Evolutionary conservation across 1,284 basidiomycete species (phyloP).

Genomic region (Schizophyllum amplum): DNA sequence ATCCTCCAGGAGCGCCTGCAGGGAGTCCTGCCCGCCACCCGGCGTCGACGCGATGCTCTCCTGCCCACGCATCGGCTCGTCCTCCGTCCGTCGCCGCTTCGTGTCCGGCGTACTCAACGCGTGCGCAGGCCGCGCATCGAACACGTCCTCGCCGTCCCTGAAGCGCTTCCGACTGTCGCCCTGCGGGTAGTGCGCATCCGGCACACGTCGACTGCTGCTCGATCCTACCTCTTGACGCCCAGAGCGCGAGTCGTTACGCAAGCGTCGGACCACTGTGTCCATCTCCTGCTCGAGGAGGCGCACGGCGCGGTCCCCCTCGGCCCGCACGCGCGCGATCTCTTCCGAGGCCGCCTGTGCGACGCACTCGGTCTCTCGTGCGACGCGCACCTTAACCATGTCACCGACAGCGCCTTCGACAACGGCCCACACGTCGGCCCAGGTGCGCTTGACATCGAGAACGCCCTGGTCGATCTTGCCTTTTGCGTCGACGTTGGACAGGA

Average conservation of each 20-base stretch:
- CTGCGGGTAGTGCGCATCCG: background rate
- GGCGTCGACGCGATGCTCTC: slow-evolving; percentile 4
- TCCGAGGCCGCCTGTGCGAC: slow-evolving; percentile 23
- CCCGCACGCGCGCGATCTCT: slow-evolving; percentile 18
- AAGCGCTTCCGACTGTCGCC: slow-evolving; percentile 8
- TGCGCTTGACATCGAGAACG: slow-evolving; percentile 15
- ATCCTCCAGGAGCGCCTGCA: slow-evolving; percentile 22
- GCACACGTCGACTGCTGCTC: background rate
- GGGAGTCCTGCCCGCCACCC: slow-evolving; percentile 3
- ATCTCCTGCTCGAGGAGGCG: background rate
- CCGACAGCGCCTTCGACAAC: slow-evolving; percentile 31
- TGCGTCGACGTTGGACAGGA: slow-evolving; percentile 32
- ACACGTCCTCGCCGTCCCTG: slow-evolving; percentile 9
- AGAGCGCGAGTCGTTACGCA: background rate
- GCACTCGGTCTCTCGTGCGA: slow-evolving; percentile 29
- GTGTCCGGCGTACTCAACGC: slow-evolving; percentile 11
- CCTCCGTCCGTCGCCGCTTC: slow-evolving; percentile 15
- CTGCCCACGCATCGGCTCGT: background rate
- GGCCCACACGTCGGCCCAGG: slow-evolving; percentile 36
- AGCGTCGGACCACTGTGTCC: background rate
- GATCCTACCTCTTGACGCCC: too few relatives aligned
- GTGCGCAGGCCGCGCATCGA: slow-evolving; percentile 6
- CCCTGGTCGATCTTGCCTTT: slow-evolving; percentile 32
- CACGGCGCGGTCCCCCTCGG: background rate
- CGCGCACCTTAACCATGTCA: slow-evolving; percentile 31